Conservation (phyloP, 768 basidiomycete species). For the Psilocybe sp. region DNA sequence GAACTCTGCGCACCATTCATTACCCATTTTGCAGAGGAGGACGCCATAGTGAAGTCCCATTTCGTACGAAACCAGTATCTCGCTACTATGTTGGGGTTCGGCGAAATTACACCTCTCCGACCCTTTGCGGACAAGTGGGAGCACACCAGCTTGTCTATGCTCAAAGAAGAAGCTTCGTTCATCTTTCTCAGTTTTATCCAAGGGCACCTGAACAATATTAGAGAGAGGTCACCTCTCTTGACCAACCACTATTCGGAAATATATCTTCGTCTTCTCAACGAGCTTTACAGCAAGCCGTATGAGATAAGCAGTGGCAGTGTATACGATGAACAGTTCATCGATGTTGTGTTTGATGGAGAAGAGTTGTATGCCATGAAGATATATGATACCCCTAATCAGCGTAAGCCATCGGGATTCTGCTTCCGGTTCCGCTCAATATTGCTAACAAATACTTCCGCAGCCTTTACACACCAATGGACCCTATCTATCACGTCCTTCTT, state of each 20-base stretch:
- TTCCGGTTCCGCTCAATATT: too few relatives aligned
- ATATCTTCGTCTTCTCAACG: background rate
- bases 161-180: slow-evolving; percentile 1
- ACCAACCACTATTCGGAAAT: slow-evolving; percentile 1
- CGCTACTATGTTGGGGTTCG: background rate
- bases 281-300: background rate
- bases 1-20: background rate
- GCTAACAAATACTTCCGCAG: background rate
- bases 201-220: background rate
- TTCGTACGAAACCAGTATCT: slow-evolving; percentile 1
- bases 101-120: background rate
- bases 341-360: slow-evolving; percentile 1
- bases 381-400: background rate
- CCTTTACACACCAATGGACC: slow-evolving; percentile 4
- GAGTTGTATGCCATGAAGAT: slow-evolving; percentile 5
- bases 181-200: slow-evolving; percentile 1
- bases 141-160: background rate
- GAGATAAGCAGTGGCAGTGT: background rate
- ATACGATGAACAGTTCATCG: background rate
- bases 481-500: slow-evolving; percentile 1
- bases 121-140: background rate
- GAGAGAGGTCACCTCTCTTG: background rate
- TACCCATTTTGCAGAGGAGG: background rate
- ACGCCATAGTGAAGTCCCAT: background rate
- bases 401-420: background rate